A percentile compares a stretch with the other conserved stretches of the same genome.
Evolutionary conservation across 495 filamentous ascomycete species (phyloP).

Genomic region (Podospora australis): DNA sequence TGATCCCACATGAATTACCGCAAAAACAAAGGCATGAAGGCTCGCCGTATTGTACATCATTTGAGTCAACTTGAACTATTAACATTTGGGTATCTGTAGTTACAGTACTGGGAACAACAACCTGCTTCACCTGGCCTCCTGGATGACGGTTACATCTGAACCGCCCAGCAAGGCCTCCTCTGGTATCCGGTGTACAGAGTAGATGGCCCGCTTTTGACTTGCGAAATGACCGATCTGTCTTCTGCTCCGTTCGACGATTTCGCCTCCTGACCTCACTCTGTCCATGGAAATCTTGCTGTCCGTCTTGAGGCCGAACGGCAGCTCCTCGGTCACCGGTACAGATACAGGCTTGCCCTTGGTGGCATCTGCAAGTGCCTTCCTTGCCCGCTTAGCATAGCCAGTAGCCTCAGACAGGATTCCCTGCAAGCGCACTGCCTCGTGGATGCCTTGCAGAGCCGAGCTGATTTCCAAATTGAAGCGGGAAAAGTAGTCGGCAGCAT

Average conservation of each 20-base stretch:
- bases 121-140: constrained; percentile 13
- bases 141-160: constrained; percentile 10
- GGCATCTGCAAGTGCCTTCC: constrained; percentile 19
- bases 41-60: background rate
- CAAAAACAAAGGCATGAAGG: background rate
- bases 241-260: constrained; percentile 54
- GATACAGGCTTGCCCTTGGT: constrained; percentile 12
- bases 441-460: constrained; percentile 67
- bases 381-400: constrained; percentile 50
- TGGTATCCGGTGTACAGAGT: constrained; percentile 71
- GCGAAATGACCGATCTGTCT: constrained; percentile 67
- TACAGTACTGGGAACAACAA: background rate
- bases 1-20: background rate
- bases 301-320: constrained; percentile 72
- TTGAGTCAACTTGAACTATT: background rate
- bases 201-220: constrained; percentile 65
- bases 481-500: constrained; percentile 56
- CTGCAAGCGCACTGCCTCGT: constrained; percentile 63
- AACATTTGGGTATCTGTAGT: constrained; percentile 7
- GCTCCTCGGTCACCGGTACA: constrained; percentile 13
- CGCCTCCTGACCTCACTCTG: constrained; percentile 56
- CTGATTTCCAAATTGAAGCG: constrained; percentile 68
- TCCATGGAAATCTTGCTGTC: constrained; percentile 40
- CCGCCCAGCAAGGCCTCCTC: constrained; percentile 20
- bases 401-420: constrained; percentile 65